Evolutionary conservation across 352 stramenopile species (phyloP), one percentile per base, ranked within the genome.

Genomic region (Blastocystis sp.): DNA sequence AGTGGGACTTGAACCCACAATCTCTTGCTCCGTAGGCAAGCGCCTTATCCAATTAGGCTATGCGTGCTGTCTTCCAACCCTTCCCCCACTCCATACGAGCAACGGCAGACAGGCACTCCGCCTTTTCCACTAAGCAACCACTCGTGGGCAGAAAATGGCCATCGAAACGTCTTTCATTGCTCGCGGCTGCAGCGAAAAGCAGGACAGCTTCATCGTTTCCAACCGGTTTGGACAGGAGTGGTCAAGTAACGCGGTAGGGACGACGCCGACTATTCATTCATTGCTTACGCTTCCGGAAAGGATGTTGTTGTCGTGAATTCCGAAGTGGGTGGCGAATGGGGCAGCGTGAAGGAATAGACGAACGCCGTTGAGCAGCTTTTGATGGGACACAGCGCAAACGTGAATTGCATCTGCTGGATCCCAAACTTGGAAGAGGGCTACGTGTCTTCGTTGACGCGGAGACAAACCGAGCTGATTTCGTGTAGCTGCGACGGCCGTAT

Each of bases 231-330:
- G 3, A 21, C 21, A 10, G 21, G 31, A 12, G 26, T 13, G 31
- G 33, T 41, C 21, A 29, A 29, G 19, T 59, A 39, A 63, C 10
- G 16, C 19, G 29, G 31, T 69, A 85, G 74, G 29, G n/a, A 26
- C 6, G 24, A 85, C 21, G 3, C 45, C 3, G 74, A 85, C 3
- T 1, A 12, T 66, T 21, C 74, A 35, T 85, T 35, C 59, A 16
- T 85, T 51, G 74, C 74, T 3, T 85, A 85, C n/a, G 74, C 51
- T 9, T 70, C 55, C 55, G 74, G 74, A 67, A 67, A 66, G 16
- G 74, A 85, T 69, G 37, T 85, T n/a, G 51, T 85, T 21, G 24
- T 85, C 24, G 55, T 62, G 12, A 69, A 85, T 69, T 37, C 51
- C 19, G 19, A 61, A 55, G 74, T 85, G 24, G 1, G 45, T 55